phyloP scores from a whole-genome alignment of 306 rosid genomes.

The Herpetospermum pedunculosum region DNA sequence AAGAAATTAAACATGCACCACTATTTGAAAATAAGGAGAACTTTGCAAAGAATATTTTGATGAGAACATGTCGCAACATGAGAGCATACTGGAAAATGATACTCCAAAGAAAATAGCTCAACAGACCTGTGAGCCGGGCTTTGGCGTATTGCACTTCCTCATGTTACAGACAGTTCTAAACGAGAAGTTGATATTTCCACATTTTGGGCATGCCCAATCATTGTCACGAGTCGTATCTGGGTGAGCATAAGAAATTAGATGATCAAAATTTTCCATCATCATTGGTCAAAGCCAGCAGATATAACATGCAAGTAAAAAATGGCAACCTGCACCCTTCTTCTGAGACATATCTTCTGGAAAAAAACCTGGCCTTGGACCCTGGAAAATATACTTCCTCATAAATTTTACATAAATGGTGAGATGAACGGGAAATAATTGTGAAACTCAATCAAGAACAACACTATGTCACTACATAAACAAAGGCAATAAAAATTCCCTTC shows the following conservation, averaged over 20 bases:
- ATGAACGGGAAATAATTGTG: no score
- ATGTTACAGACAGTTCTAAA: conserved; percentile 92
- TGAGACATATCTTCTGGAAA: conserved; percentile 63
- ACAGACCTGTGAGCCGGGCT: conserved; percentile 94
- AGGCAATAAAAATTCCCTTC: neutral
- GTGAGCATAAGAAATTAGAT: neutral
- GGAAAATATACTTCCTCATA: conserved; percentile 19
- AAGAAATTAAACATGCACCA: neutral
- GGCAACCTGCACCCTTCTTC: conserved; percentile 59
- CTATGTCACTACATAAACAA: neutral
- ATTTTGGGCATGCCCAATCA: conserved; percentile 98
- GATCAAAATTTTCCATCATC: neutral
- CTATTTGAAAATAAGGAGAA: neutral
- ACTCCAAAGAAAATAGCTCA: neutral
- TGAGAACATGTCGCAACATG: neutral
- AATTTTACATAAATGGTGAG: neutral
- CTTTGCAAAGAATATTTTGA: neutral
- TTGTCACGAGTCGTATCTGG: conserved; percentile 84
- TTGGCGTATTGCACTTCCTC: conserved; percentile 98
- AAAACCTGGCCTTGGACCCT: conserved; percentile 87
- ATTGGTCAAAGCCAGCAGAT: neutral
- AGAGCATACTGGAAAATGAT: neutral
- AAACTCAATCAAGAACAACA: neutral
- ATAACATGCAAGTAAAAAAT: conserved; percentile 2
- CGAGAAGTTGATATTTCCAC: conserved; percentile 95